Percentiles rank a stretch among this genome's conserved stretches.
phyloP scores from a whole-genome alignment of 352 stramenopile genomes.

The Phytophthora fragariae region DNA sequence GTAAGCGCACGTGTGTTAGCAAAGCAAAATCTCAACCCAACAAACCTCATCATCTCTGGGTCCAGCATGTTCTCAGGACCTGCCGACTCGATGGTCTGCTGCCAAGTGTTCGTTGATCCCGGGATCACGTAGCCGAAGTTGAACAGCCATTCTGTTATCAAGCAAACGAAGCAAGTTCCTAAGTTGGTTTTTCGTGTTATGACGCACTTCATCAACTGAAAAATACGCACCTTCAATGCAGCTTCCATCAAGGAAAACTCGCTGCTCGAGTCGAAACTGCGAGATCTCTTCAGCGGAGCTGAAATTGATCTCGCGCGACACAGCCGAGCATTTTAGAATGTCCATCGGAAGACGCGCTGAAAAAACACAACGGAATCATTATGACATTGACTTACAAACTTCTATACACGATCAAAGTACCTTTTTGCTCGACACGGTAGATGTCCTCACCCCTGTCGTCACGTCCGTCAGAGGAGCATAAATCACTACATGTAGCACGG shows the following conservation, averaged over 20 bases:
- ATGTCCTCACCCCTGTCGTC: constrained; percentile 66
- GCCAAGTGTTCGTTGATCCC: constrained; percentile 95
- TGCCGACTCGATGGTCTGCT: constrained; percentile 94
- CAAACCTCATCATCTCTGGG: constrained; percentile 81
- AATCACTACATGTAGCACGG: neutral
- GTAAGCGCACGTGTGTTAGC: neutral
- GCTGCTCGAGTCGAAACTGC: constrained; percentile 94
- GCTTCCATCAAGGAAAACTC: constrained; percentile 88
- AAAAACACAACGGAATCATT: neutral
- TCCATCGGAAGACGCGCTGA: constrained; percentile 69
- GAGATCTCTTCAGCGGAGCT: constrained; percentile 89
- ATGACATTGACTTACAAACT: neutral
- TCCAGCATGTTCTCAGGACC: constrained; percentile 91
- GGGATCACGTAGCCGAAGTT: constrained; percentile 96
- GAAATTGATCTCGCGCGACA: constrained; percentile 96
- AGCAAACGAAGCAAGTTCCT: neutral
- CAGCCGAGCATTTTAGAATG: constrained; percentile 91
- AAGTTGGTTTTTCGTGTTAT: neutral
- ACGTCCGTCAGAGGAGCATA: neutral
- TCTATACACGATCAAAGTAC: constrained; percentile 24
- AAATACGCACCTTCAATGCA: constrained; percentile 86
- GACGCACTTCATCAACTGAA: neutral
- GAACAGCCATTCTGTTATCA: constrained; percentile 92
- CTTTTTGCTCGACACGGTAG: constrained; percentile 78
- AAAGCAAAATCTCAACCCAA: neutral